Percentiles rank a stretch among this genome's conserved stretches.
Conservation (phyloP, 768 basidiomycete species). For the Sarcodon sp. region DNA sequence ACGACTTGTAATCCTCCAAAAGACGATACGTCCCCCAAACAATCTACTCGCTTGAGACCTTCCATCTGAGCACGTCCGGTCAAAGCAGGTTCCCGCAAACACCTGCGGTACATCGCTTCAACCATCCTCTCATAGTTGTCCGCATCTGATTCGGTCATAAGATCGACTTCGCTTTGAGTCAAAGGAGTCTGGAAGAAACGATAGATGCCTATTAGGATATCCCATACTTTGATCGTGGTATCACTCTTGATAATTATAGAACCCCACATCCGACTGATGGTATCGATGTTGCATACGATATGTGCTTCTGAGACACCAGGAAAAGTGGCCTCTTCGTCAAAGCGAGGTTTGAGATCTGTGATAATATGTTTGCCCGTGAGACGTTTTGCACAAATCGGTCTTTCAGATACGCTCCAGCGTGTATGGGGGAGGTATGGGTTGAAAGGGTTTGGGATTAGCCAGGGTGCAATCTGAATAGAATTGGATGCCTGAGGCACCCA, state of each 20-base stretch:
- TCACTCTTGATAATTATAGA: constrained; percentile 28
- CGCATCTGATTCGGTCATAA: constrained; percentile 9
- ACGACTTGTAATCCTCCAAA: constrained; percentile 29
- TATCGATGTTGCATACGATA: constrained; percentile 11
- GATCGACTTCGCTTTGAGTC: constrained; percentile 16
- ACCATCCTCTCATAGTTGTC: constrained; percentile 11
- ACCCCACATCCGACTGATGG: constrained; percentile 25
- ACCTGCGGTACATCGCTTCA: constrained; percentile 21
- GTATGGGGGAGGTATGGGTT: constrained; percentile 13
- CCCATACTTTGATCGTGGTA: constrained; percentile 22
- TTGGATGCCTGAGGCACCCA: too few relatives aligned
- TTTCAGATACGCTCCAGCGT: constrained; percentile 21
- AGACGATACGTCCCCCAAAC: constrained; percentile 28
- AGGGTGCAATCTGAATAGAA: constrained; percentile 3
- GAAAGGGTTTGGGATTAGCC: constrained; percentile 19
- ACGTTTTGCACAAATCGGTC: constrained; percentile 17
- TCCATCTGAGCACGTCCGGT: constrained; percentile 22
- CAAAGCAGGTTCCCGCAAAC: constrained; percentile 24
- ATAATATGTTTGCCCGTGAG: constrained; percentile 15
- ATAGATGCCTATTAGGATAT: constrained; percentile 36
- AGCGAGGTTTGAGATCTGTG: constrained; percentile 9
- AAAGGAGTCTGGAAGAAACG: constrained; percentile 33
- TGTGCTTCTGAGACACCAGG: constrained; percentile 11
- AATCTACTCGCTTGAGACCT: constrained; percentile 36
- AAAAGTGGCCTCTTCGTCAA: constrained; percentile 10